Percentiles rank a stretch among this genome's conserved stretches.
phyloP scores from a whole-genome alignment of 1,284 basidiomycete genomes.

The Trichosporon coremiiforme region DNA sequence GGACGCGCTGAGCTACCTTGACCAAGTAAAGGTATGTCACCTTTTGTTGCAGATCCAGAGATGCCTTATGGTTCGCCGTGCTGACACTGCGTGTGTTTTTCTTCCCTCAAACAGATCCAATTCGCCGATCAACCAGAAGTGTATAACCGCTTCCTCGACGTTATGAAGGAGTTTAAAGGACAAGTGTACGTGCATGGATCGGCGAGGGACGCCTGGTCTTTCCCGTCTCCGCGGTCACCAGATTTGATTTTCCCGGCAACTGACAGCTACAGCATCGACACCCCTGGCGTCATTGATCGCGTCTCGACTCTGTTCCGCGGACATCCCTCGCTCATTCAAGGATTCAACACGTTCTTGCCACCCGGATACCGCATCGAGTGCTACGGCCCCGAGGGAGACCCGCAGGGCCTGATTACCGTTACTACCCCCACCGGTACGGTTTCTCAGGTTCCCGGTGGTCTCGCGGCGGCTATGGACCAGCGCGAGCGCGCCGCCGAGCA shows the following conservation, averaged over 20 bases:
- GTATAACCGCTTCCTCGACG: conserved; percentile 96
- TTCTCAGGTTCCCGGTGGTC: conserved; percentile 60
- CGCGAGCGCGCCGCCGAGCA: conserved; percentile 35
- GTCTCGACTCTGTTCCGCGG: conserved; percentile 94
- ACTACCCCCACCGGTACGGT: conserved; percentile 89
- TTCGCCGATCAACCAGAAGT: conserved; percentile 92
- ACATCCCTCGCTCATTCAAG: conserved; percentile 90
- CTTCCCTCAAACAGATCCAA: conserved; percentile 61
- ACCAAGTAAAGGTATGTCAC: conserved; percentile 77
- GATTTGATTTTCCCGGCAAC: conserved; percentile 2
- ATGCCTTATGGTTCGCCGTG: background rate
- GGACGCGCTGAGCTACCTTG: conserved; percentile 94
- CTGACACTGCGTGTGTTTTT: conserved; percentile 20
- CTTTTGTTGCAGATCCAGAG: background rate
- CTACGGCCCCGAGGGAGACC: conserved; percentile 56
- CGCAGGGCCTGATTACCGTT: conserved; percentile 85
- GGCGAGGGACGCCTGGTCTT: background rate
- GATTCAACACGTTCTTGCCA: conserved; percentile 98
- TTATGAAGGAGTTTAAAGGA: conserved; percentile 99
- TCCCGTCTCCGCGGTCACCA: background rate
- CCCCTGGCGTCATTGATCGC: conserved; percentile 95
- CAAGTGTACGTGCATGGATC: conserved; percentile 69
- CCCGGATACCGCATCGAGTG: conserved; percentile 96
- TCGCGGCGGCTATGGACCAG: conserved; percentile 49
- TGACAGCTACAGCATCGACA: conserved; percentile 75